Conservation (phyloP, 495 filamentous ascomycete species). For the Sordaria brevicollis region DNA sequence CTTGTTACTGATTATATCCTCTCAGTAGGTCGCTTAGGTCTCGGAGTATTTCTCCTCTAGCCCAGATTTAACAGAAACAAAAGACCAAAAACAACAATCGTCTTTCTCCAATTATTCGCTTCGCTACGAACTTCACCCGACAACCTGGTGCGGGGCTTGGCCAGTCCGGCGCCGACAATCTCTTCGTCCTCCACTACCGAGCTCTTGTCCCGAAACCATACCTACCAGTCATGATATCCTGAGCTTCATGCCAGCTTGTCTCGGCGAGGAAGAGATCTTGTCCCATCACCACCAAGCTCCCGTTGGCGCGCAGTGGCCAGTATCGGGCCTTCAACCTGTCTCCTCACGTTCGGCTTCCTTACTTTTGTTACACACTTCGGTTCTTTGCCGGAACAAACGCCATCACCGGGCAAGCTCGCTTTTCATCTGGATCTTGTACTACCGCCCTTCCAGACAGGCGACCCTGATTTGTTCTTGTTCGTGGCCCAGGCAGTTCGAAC, state of each 20-base stretch:
- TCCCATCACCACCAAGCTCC: conserved; percentile 2
- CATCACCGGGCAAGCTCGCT: not conserved
- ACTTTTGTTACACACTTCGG: not conserved
- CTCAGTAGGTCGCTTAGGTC: not conserved
- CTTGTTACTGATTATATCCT: conserved; percentile 8
- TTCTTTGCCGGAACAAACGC: not conserved
- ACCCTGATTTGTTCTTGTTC: conserved; percentile 13
- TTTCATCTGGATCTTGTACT: not conserved
- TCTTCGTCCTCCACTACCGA: conserved; percentile 1
- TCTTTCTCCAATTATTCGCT: not conserved
- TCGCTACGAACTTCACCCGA: not conserved
- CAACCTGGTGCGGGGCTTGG: not conserved
- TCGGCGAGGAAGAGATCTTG: conserved; percentile 16
- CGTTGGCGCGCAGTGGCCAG: conserved; percentile 3
- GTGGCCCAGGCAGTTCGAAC: conserved; percentile 5
- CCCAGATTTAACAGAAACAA: not conserved
- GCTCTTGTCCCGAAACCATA: not conserved
- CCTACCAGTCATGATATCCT: conserved; percentile 25
- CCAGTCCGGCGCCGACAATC: not conserved
- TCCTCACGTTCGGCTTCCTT: not conserved
- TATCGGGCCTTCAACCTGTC: not conserved
- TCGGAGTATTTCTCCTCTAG: not conserved
- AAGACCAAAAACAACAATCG: not conserved
- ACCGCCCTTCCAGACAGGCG: conserved; percentile 1
- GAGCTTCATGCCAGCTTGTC: conserved; percentile 18